Base-by-base conservation (phyloP, 2,329 filamentous ascomycete species). In the Hirsutella rhossiliensis region DNA sequence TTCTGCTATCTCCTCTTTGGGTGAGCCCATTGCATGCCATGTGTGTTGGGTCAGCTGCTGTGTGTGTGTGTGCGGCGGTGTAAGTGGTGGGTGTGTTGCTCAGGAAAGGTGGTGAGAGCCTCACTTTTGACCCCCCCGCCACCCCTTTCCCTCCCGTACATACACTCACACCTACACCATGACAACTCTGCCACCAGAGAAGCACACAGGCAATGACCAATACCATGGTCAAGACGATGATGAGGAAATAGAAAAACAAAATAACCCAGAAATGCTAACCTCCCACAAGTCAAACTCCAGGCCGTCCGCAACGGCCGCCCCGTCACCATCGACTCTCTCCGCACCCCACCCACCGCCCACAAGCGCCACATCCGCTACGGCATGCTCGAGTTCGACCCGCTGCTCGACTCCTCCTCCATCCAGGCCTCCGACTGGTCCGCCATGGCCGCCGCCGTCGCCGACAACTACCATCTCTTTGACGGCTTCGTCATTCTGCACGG, bases 401-500 rank as follows among this genome's bases (percentile, higher is more conserved):
- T 95, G 32, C 78, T 96, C 4, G 89, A 96, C 65, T 94, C 87
- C 49, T 90, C 84, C 59, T 92, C 86, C 44, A 94, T 95, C 61
- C 85, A 88, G 48, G 85, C 87, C 17, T 75, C 77, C 38, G 87
- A 87, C 46, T 95, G 87, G 89, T 80, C 84, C 11, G 77, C 87
- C 57, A 92, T 95, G 58, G 87, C 88, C 1, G 67, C 73, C 42
- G 78, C 83, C n/a, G 78, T 95, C 52, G 75, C 79, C 53, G 78
- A 83, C 50, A 96, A 96, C 63, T 95, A 95, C 62, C 81, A 82
- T 49, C 73, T 87, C 0, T 96, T 88, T 56, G 89, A 95, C 60
- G 87, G 85, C 18, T 95, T 95, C 57, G 87, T 95, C 19, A 80
- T 95, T 36, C 78, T 94, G 30, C 88, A 95, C 62, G 88, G 88